Evolutionary conservation across 2,329 filamentous ascomycete genomes (phyloP), one percentile per base, ranked within the genome.

Genomic region (Sporothrix schenckii): DNA sequence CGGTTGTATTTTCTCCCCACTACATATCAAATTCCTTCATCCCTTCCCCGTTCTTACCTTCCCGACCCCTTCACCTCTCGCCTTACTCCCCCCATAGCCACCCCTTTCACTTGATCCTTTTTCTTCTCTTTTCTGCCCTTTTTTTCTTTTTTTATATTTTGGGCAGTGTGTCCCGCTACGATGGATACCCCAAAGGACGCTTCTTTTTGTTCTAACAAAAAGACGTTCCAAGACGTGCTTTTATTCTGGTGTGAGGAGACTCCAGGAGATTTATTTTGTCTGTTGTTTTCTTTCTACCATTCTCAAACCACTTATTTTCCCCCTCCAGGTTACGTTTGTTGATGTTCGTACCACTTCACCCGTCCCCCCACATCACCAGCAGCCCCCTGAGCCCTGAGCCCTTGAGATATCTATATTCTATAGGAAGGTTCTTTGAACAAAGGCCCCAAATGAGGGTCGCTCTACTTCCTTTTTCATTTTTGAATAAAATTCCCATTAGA

Each of bases 161-260:
- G 61, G 56, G 65, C 66, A 39, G 65, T 68, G 70, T 70, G 49
- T 72, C 58, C 72, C 70, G 72, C 72, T 61, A 72, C 39, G 69
- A 71, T 65, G 72, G 69, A 73, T 73, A 73, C 72, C 72, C 72
- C 66, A 53, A 65, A 49, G 56, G 60, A 66, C 66, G 56, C 21
- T 71, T 68, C 21, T 6, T 10, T 47, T 44, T 60, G 14, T 19
- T 61, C 39, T 10, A 60, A 61, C 39, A 50, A 30, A 47, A 44
- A 13, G 2, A 54, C 58, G 58, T 65, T 19, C 39, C 49, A 47
- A 71, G 24, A 52, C 30, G 54, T 54, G 41, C 21, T 68, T 70
- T 68, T 65, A 67, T 34, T 67, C 41, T 66, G n/a, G 53, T 53
- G 56, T 44, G 44, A 24, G 24, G 30, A 21, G 30, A n/a, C 4